A percentile compares a stretch with the other conserved stretches of the same genome.
Evolutionary conservation across 1,284 basidiomycete genomes (phyloP).

Genomic region (Irpex sp.): DNA sequence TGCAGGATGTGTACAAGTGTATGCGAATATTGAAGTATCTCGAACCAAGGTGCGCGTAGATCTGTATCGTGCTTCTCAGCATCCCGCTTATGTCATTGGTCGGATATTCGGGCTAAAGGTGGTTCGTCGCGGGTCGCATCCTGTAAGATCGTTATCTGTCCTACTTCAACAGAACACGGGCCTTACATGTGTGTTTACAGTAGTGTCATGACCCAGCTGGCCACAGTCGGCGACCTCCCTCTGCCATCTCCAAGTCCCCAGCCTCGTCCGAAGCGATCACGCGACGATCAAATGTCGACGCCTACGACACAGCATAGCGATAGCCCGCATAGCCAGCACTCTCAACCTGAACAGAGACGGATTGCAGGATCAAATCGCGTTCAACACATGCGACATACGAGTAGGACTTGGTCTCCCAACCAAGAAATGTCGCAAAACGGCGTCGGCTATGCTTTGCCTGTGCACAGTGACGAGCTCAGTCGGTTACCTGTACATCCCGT

Average conservation of each 20-base stretch:
- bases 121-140: slow-evolving; percentile 43
- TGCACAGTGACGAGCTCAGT: slow-evolving; percentile 10
- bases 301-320: not conserved
- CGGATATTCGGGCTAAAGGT: slow-evolving; percentile 25
- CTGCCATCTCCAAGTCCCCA: slow-evolving; percentile 47
- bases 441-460: not conserved
- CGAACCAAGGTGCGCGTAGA: slow-evolving; percentile 38
- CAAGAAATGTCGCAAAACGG: not conserved
- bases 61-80: not conserved
- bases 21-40: slow-evolving; percentile 48
- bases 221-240: slow-evolving; percentile 62
- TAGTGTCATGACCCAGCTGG: slow-evolving; percentile 67
- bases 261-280: slow-evolving; percentile 56
- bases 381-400: not conserved
- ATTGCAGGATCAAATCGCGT: not conserved
- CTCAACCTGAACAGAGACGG: not conserved
- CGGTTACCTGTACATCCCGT: slow-evolving; percentile 1
- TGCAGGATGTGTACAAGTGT: slow-evolving; percentile 66
- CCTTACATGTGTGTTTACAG: slow-evolving; percentile 27
- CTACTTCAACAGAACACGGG: not conserved
- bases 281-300: slow-evolving; percentile 45
- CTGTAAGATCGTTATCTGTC: slow-evolving; percentile 29
- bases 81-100: not conserved
- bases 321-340: not conserved
- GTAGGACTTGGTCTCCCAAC: not conserved